These are phyloP conservation scores for Hsuehochloa calcarea DNA, from an alignment of 176 grass and related monocot genomes.

Conservation along the genomic window DNA sequence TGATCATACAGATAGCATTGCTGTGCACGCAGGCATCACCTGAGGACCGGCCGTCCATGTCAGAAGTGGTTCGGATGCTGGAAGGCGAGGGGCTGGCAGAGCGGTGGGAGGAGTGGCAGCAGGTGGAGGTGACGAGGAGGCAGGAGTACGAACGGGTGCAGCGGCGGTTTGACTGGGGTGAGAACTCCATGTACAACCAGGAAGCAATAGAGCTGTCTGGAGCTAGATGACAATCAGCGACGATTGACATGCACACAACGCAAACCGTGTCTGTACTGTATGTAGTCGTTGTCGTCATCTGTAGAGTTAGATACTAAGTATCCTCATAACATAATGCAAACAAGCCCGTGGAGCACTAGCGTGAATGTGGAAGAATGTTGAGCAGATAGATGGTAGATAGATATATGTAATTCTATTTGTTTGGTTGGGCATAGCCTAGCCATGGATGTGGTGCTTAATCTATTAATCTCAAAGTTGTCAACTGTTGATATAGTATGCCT, in stretches of 20 bases:
- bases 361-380: neutral
- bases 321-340: neutral
- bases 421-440: neutral
- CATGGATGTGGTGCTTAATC: neutral
- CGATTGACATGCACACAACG: neutral
- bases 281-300: neutral
- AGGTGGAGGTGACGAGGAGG: constrained; percentile 70
- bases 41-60: constrained; percentile 81
- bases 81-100: constrained; percentile 75
- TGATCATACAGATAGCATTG: constrained; percentile 73
- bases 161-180: constrained; percentile 57
- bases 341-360: neutral
- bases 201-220: constrained; percentile 69
- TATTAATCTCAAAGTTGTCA: neutral
- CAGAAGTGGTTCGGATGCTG: constrained; percentile 82
- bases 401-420: neutral
- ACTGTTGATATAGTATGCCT: neutral
- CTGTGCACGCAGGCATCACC: constrained; percentile 74
- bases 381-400: neutral
- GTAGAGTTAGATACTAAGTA: constrained; percentile 1
- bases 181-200: constrained; percentile 59
- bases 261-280: neutral
- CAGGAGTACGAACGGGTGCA: constrained; percentile 64
- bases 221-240: constrained; percentile 41
- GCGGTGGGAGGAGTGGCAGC: constrained; percentile 90